Conservation (phyloP, 441 rosid species). For the Pelargonium exstipulatum region DNA sequence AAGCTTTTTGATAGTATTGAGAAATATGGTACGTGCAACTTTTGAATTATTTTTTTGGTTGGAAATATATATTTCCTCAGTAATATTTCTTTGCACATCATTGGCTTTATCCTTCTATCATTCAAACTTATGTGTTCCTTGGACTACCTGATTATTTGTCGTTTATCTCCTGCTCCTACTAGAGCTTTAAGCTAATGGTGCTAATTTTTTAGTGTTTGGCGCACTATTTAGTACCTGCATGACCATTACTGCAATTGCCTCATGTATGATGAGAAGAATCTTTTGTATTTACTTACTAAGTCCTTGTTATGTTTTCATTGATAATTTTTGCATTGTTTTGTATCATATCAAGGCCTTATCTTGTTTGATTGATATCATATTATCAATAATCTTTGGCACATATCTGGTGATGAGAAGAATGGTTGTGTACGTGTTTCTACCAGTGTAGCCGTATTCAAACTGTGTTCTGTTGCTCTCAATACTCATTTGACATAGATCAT, state of each 20-base stretch:
- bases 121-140: no score
- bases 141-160: background rate
- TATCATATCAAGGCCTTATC: no score
- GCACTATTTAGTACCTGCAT: background rate
- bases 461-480: background rate
- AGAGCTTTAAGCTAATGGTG: background rate
- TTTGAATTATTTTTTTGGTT: background rate
- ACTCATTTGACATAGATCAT: background rate
- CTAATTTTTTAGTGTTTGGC: background rate
- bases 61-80: no score
- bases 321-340: background rate
- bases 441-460: background rate
- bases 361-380: no score
- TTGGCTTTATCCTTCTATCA: no score
- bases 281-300: background rate
- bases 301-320: background rate
- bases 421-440: background rate
- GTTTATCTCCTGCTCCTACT: background rate
- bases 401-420: background rate
- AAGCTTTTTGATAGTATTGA: constrained; percentile 78
- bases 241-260: background rate
- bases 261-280: constrained; percentile 1
- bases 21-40: constrained; percentile 57
- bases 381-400: no score
- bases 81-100: background rate